phyloP scores from a whole-genome alignment of 345 rosid genomes.

The Arabidopsis thaliana region DNA sequence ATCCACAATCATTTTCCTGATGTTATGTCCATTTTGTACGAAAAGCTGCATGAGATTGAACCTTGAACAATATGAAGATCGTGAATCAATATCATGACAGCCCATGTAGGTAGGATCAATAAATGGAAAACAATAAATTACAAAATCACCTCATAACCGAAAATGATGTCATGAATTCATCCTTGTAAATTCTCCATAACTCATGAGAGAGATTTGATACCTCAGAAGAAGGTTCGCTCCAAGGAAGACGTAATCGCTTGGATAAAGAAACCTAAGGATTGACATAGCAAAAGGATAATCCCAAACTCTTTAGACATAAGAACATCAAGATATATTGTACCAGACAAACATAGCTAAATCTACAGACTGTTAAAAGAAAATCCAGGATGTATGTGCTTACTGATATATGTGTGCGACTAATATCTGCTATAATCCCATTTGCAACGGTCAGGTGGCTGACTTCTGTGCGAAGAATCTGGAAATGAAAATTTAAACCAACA shows the following conservation, averaged over 20 bases:
- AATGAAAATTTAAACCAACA: neutral
- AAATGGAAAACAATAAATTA: conserved; percentile 12
- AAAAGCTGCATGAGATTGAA: conserved; percentile 90
- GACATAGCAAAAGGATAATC: conserved; percentile 35
- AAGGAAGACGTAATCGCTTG: conserved; percentile 81
- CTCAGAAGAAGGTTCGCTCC: conserved; percentile 57
- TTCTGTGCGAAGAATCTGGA: conserved; percentile 78
- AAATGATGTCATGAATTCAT: conserved; percentile 78
- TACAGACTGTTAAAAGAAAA: conserved; percentile 12
- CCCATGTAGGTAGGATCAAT: conserved; percentile 25
- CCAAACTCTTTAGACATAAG: conserved; percentile 26
- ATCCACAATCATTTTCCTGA: conserved; percentile 88
- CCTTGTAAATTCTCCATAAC: conserved; percentile 88
- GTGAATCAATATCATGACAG: conserved; percentile 15
- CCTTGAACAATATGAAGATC: conserved; percentile 54
- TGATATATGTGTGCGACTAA: conserved; percentile 69
- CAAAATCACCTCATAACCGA: conserved; percentile 79
- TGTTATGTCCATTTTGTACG: conserved; percentile 59
- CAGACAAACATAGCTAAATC: conserved; percentile 20
- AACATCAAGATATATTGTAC: conserved; percentile 22
- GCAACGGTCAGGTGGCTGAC: conserved; percentile 62
- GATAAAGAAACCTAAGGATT: conserved; percentile 75
- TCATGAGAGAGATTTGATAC: conserved; percentile 55
- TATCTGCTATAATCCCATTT: conserved; percentile 77
- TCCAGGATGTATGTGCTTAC: conserved; percentile 57